Percentiles rank a stretch among this genome's conserved stretches.
Conservation (phyloP, 1,284 basidiomycete genomes). For the Tilletia setariae region DNA sequence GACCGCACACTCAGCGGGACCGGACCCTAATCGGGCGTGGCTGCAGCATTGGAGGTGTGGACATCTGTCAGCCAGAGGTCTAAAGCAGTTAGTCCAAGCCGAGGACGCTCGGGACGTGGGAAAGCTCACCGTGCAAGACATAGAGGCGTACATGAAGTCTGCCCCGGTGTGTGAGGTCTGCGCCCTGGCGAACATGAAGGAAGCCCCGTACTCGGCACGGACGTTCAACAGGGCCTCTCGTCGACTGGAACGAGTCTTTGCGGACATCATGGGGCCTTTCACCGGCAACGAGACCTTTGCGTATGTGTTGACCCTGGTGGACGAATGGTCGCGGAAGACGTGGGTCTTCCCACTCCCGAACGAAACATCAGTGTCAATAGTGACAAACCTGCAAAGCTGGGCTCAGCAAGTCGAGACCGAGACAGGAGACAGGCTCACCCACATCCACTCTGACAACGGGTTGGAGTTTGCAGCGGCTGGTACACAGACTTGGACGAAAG, state of each 20-base stretch:
- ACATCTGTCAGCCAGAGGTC: background rate
- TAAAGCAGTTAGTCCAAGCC: background rate
- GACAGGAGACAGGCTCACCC: background rate
- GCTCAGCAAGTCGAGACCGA: background rate
- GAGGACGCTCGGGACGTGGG: background rate
- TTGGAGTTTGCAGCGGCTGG: background rate
- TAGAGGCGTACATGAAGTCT: background rate
- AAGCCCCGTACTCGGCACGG: background rate
- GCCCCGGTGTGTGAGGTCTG: background rate
- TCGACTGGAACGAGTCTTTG: background rate
- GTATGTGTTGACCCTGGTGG: background rate
- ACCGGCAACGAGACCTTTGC: background rate
- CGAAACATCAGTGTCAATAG: background rate
- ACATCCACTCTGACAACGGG: background rate
- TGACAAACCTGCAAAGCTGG: background rate
- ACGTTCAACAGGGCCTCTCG: background rate
- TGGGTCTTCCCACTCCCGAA: background rate
- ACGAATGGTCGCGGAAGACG: conserved; percentile 3
- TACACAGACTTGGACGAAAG: background rate
- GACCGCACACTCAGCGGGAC: background rate
- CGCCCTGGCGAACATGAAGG: background rate
- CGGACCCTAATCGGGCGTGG: background rate
- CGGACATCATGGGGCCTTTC: background rate
- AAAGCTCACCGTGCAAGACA: background rate
- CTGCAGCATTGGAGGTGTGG: background rate